phyloP scores from a whole-genome alignment of 1,284 basidiomycete species.

The Ustilago cynodontis region DNA sequence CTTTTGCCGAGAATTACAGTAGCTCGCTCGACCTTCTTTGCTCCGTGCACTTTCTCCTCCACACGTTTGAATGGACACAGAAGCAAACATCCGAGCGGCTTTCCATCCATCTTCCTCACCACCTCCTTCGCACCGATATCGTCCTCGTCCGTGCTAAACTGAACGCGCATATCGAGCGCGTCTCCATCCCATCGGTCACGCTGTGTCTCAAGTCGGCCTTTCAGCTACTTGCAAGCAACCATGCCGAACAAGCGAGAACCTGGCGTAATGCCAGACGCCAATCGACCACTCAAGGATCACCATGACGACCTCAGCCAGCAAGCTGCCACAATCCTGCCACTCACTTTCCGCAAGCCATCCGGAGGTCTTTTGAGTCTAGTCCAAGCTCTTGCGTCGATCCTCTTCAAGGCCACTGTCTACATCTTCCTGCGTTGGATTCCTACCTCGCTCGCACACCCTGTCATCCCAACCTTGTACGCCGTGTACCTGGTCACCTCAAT shows the following conservation, averaged over 20 bases:
- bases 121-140: not conserved
- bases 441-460: constrained; percentile 41
- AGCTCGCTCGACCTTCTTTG: no score
- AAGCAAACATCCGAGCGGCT: not conserved
- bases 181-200: no score
- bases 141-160: not conserved
- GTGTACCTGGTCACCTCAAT: constrained; percentile 50
- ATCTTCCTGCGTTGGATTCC: constrained; percentile 66
- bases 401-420: constrained; percentile 60
- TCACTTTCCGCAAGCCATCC: constrained; percentile 34
- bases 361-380: constrained; percentile 44
- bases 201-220: no score
- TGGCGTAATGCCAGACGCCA: constrained; percentile 44
- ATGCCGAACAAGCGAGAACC: constrained; percentile 40
- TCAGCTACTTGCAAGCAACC: not conserved
- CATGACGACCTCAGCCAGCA: constrained; percentile 1
- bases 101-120: not conserved
- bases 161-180: no score
- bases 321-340: constrained; percentile 8
- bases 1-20: constrained; percentile 12
- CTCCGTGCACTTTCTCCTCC: constrained; percentile 6
- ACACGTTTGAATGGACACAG: not conserved
- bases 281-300: constrained; percentile 6
- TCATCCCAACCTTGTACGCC: constrained; percentile 54
- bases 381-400: constrained; percentile 49